A percentile compares a stretch with the other conserved stretches of the same genome.
Evolutionary conservation across 2,329 filamentous ascomycete species (phyloP).

Genomic region (Alternaria sp.): DNA sequence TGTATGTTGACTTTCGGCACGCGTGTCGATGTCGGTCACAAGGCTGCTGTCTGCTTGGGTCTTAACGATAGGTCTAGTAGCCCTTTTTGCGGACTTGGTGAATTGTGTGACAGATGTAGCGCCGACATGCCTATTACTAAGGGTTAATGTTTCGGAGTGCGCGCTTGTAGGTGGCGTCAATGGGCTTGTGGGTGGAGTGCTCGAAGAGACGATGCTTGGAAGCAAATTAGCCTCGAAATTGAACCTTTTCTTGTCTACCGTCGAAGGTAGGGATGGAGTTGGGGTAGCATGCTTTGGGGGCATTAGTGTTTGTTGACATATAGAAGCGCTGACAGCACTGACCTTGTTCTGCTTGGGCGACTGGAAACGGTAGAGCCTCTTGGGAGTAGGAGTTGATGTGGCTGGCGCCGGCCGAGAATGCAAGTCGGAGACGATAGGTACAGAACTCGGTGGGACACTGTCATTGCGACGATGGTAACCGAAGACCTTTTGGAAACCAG

Average conservation of each 20-base stretch:
- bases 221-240: neutral
- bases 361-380: conserved; percentile 8
- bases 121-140: neutral
- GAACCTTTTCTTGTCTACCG: neutral
- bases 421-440: neutral
- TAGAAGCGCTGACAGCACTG: neutral
- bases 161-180: conserved; percentile 3
- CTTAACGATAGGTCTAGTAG: neutral
- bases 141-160: neutral
- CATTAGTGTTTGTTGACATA: neutral
- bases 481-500: conserved; percentile 9
- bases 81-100: neutral
- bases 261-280: neutral
- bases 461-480: neutral
- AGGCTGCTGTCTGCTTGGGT: neutral
- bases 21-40: neutral
- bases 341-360: conserved; percentile 2
- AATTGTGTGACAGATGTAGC: neutral
- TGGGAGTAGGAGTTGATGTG: neutral
- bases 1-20: neutral
- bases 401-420: neutral
- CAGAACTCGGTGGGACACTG: neutral
- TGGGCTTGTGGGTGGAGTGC: neutral
- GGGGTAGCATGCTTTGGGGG: neutral
- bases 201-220: neutral